A percentile compares a stretch with the other conserved stretches of the same genome.
phyloP scores from a whole-genome alignment of 495 filamentous ascomycete species.

The Neurospora hispaniola region DNA sequence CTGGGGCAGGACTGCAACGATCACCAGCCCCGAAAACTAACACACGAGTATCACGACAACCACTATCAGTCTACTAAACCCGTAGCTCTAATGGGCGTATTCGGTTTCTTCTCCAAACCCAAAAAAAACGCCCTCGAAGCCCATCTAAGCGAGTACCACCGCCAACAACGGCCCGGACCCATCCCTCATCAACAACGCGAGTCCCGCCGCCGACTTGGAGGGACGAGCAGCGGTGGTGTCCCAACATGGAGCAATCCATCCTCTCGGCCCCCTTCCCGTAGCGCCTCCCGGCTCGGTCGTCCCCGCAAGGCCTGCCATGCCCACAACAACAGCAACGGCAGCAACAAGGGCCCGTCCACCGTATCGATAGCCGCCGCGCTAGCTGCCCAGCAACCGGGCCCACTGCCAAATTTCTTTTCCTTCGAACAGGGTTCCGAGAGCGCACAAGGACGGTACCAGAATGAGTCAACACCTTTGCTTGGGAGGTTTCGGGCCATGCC shows the following conservation, averaged over 20 bases:
- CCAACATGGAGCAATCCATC: background rate
- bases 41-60: background rate
- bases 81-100: background rate
- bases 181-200: background rate
- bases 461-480: constrained; percentile 41
- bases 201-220: background rate
- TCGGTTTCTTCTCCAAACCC: background rate
- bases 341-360: background rate
- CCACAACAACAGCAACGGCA: background rate
- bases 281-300: background rate
- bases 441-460: constrained; percentile 23
- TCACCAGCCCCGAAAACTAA: background rate
- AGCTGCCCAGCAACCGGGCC: constrained; percentile 9
- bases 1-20: background rate
- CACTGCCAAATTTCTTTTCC: constrained; percentile 48
- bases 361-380: background rate
- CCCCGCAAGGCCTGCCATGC: background rate
- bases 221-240: background rate
- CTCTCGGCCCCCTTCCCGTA: background rate
- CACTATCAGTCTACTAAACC: background rate
- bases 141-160: background rate
- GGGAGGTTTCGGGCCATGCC: constrained; percentile 52
- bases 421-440: constrained; percentile 51
- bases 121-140: background rate
- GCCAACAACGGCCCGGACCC: background rate